phyloP scores from a whole-genome alignment of 2,329 filamentous ascomycete genomes.

The Pseudogymnoascus sp. region DNA sequence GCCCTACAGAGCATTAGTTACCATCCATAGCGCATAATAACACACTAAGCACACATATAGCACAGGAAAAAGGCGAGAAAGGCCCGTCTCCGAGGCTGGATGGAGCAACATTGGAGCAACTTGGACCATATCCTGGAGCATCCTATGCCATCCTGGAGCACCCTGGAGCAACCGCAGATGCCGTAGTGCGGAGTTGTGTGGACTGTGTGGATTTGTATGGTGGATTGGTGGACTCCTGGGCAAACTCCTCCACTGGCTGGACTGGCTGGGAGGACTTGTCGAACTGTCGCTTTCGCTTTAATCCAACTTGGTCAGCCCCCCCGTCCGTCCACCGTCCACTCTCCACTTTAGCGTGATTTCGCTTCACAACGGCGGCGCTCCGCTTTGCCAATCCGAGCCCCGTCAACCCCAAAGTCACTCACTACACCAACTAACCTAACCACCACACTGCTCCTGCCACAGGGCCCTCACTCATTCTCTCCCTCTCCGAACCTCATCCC shows the following conservation, averaged over 20 bases:
- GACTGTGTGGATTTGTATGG: not conserved
- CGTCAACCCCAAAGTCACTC: constrained; percentile 6
- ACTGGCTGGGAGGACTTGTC: not conserved
- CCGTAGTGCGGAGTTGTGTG: not conserved
- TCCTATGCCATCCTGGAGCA: not conserved
- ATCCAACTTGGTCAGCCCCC: constrained; percentile 9
- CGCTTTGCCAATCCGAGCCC: constrained; percentile 4
- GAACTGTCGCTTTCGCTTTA: not conserved
- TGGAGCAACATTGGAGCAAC: not conserved
- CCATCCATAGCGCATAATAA: not conserved
- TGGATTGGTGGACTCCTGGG: not conserved
- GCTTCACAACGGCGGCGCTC: constrained; percentile 4
- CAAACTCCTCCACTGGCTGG: not conserved
- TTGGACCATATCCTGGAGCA: not conserved
- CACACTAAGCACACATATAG: too few species aligned
- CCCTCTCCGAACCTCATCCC: not conserved
- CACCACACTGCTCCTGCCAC: not conserved
- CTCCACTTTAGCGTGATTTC: constrained; percentile 7
- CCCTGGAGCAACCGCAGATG: not conserved
- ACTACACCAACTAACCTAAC: not conserved
- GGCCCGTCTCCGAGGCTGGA: constrained; percentile 5
- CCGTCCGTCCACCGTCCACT: constrained; percentile 22
- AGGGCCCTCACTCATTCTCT: constrained; percentile 7
- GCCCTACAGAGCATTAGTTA: not conserved
- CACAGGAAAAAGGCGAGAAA: not conserved